Conservation (phyloP, 371 early-diverging fungal genomes). For the Apophysomyces ossiformis region DNA sequence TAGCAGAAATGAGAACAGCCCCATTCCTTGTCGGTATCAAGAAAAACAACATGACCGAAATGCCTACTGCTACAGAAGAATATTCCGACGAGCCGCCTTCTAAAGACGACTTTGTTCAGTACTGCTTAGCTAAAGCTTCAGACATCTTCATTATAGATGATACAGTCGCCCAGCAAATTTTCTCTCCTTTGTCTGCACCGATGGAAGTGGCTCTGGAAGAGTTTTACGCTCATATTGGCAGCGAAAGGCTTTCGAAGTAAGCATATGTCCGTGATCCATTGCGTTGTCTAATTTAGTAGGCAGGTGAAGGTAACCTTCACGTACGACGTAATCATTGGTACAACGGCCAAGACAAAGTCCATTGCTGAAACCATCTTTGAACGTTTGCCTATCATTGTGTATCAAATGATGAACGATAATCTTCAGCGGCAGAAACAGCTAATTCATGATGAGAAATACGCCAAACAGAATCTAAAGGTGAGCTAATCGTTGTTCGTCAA, state of each 20-base stretch:
- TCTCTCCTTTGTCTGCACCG: slow-evolving; percentile 74
- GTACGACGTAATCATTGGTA: slow-evolving; percentile 52
- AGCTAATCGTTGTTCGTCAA: background rate
- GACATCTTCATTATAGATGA: slow-evolving; percentile 87
- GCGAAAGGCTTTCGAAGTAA: slow-evolving; percentile 67
- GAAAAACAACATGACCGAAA: slow-evolving; percentile 25
- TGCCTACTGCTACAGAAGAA: background rate
- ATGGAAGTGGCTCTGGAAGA: slow-evolving; percentile 69
- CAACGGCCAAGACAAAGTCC: slow-evolving; percentile 54
- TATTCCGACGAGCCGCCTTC: slow-evolving; percentile 10
- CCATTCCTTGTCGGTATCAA: slow-evolving; percentile 64
- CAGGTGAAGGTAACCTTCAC: slow-evolving; percentile 55
- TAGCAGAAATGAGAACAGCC: slow-evolving; percentile 62
- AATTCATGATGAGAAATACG: slow-evolving; percentile 52
- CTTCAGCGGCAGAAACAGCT: slow-evolving; percentile 58
- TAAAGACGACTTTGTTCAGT: slow-evolving; percentile 56
- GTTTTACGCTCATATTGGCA: slow-evolving; percentile 74
- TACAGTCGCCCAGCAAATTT: slow-evolving; percentile 73
- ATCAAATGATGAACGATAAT: slow-evolving; percentile 73
- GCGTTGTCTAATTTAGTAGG: slow-evolving; percentile 18
- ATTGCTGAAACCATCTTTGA: slow-evolving; percentile 74
- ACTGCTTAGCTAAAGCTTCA: slow-evolving; percentile 68
- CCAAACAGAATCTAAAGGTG: slow-evolving; percentile 57
- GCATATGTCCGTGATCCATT: slow-evolving; percentile 28
- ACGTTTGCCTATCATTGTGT: slow-evolving; percentile 70